Percentiles rank a stretch among this genome's conserved stretches.
Conservation (phyloP, 805 yeast genomes). For the Citeromyces matritensis region DNA sequence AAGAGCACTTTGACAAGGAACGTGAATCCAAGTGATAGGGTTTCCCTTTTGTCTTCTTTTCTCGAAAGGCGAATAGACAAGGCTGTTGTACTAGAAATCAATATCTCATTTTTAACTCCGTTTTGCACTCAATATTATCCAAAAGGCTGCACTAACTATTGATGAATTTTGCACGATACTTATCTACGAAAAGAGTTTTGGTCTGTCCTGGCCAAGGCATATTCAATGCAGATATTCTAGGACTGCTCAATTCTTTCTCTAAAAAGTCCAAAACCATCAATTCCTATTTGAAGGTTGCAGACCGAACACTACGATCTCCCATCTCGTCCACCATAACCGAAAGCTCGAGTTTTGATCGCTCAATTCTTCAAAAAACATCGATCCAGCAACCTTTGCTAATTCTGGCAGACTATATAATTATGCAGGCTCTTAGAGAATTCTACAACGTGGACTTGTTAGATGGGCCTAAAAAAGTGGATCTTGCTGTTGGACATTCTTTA, state of each 20-base stretch:
- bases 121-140: too few relatives aligned
- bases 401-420: slow-evolving; percentile 10
- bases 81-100: too few relatives aligned
- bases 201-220: slow-evolving; percentile 18
- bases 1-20: too few relatives aligned
- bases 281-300: slow-evolving; percentile 6
- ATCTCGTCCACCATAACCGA: slow-evolving; percentile 7
- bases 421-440: slow-evolving; percentile 5
- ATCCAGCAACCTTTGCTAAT: slow-evolving; percentile 17
- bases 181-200: slow-evolving; percentile 2
- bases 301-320: slow-evolving; percentile 7
- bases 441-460: slow-evolving; percentile 9
- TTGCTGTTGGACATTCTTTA: slow-evolving; percentile 17
- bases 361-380: slow-evolving; percentile 9
- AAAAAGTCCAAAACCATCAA: slow-evolving; percentile 4
- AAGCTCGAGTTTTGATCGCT: background rate
- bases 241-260: slow-evolving; percentile 3
- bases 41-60: too few relatives aligned
- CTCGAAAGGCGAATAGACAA: too few relatives aligned
- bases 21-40: too few relatives aligned
- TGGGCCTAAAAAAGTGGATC: slow-evolving; percentile 5
- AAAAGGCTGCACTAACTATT: background rate
- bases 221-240: slow-evolving; percentile 6
- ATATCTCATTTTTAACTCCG: too few relatives aligned
- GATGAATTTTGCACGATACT: background rate